These are phyloP conservation scores for Rusavskia elegans DNA, from an alignment of 495 filamentous ascomycete genomes.

Conservation along the genomic window DNA sequence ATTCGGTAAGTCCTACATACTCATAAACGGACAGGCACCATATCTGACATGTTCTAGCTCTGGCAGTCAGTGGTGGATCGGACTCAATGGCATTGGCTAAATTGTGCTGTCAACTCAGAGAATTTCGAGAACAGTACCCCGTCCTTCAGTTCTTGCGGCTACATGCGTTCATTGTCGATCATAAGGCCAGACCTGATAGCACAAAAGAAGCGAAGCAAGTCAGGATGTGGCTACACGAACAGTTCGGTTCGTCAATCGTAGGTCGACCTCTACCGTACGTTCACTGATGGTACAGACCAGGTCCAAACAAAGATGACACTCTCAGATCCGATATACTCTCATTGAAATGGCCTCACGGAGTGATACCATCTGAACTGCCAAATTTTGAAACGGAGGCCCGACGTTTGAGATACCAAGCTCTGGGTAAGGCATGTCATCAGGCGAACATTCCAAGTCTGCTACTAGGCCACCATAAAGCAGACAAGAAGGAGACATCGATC, in stretches of 20 bases:
- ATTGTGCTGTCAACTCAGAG: slow-evolving; percentile 32
- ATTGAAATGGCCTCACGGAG: slow-evolving; percentile 28
- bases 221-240: slow-evolving; percentile 27
- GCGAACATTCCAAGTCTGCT: slow-evolving; percentile 38
- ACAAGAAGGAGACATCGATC: slow-evolving; percentile 77
- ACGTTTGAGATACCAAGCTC: slow-evolving; percentile 49
- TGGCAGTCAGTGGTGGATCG: slow-evolving; percentile 84
- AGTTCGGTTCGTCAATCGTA: not conserved
- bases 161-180: slow-evolving; percentile 62
- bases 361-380: slow-evolving; percentile 27
- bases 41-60: slow-evolving; percentile 29
- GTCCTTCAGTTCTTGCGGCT: slow-evolving; percentile 20
- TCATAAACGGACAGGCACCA: not conserved
- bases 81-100: slow-evolving; percentile 89
- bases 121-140: not conserved
- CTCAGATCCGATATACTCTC: slow-evolving; percentile 34
- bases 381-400: slow-evolving; percentile 72
- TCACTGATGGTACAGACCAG: not conserved
- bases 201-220: slow-evolving; percentile 49
- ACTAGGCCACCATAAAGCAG: slow-evolving; percentile 70
- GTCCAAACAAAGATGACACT: not conserved
- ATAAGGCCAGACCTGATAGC: slow-evolving; percentile 55
- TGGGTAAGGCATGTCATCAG: slow-evolving; percentile 45
- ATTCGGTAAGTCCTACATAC: not conserved
- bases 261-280: not conserved